These are phyloP conservation scores for Microglena sp. DNA, from an alignment of 139 green algal genomes.

Conservation along the genomic window DNA sequence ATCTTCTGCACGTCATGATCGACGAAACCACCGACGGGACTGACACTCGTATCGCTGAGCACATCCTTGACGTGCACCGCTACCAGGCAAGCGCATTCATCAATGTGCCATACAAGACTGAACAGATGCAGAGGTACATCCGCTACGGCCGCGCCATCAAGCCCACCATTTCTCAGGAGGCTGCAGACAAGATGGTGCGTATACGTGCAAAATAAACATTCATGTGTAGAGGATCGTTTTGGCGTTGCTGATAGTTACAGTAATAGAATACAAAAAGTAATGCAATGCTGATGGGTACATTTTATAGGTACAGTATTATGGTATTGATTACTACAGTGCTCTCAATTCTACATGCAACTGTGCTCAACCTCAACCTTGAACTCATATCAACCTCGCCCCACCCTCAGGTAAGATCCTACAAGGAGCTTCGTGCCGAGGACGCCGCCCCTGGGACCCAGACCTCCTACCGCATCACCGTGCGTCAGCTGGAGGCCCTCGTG, in stretches of 20 bases:
- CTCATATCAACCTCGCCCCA: too few relatives aligned
- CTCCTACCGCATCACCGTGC: slow-evolving; percentile 85
- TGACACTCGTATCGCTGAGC: slow-evolving; percentile 65
- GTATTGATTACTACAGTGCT: too few relatives aligned
- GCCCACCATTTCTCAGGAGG: slow-evolving; percentile 30
- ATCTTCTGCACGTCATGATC: slow-evolving; percentile 92
- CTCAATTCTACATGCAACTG: too few relatives aligned
- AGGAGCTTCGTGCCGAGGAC: slow-evolving; percentile 76
- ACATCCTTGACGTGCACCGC: slow-evolving; percentile 73
- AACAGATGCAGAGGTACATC: slow-evolving; percentile 91
- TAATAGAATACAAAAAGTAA: too few relatives aligned
- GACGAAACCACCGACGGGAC: slow-evolving; percentile 74
- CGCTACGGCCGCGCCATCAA: slow-evolving; percentile 81
- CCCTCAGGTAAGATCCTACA: slow-evolving; percentile 81
- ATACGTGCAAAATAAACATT: too few relatives aligned
- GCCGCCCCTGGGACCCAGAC: slow-evolving; percentile 63
- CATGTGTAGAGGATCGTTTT: too few relatives aligned
- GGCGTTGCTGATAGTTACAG: too few relatives aligned
- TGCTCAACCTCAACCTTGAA: too few relatives aligned
- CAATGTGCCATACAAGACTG: slow-evolving; percentile 65
- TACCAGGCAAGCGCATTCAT: slow-evolving; percentile 31
- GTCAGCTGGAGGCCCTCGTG: slow-evolving; percentile 94
- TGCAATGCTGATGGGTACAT: too few relatives aligned
- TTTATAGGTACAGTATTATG: too few relatives aligned
- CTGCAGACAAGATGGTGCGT: slow-evolving; percentile 10